Evolutionary conservation across 345 rosid genomes (phyloP).

Genomic region (Eucalyptus paniculata): DNA sequence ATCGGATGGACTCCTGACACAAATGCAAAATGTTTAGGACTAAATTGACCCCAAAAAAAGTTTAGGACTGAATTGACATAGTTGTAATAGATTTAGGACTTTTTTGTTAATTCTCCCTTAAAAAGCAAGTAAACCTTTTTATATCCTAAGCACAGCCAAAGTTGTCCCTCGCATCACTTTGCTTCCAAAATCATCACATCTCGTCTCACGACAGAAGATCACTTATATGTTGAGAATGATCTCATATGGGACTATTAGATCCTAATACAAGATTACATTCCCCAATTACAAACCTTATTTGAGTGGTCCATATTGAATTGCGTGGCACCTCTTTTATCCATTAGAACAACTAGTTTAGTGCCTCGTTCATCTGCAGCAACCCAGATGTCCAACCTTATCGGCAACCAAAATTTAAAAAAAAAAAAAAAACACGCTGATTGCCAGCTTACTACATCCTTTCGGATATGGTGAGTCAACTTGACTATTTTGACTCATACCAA

Average conservation of each 20-base stretch:
- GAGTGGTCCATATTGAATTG: background rate
- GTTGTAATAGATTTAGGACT: no score
- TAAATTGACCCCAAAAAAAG: no score
- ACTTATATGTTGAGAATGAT: background rate
- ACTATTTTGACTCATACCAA: background rate
- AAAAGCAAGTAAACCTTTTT: background rate
- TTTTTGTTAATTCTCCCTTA: no score
- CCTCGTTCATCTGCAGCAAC: background rate
- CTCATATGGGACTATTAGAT: background rate
- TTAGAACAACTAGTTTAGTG: background rate
- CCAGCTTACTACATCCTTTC: background rate
- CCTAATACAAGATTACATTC: background rate
- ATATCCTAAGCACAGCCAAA: background rate
- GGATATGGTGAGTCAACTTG: background rate
- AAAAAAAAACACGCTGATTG: background rate
- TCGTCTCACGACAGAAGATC: background rate
- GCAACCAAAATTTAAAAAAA: background rate
- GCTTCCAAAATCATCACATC: background rate
- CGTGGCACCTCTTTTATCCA: background rate
- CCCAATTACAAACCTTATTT: background rate
- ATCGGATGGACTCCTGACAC: fast-evolving
- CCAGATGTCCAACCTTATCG: background rate
- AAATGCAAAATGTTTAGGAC: no score
- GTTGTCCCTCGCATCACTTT: background rate
- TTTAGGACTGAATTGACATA: no score